phyloP scores from a whole-genome alignment of 257 asterid genomes.

The Solanum boliviense region DNA sequence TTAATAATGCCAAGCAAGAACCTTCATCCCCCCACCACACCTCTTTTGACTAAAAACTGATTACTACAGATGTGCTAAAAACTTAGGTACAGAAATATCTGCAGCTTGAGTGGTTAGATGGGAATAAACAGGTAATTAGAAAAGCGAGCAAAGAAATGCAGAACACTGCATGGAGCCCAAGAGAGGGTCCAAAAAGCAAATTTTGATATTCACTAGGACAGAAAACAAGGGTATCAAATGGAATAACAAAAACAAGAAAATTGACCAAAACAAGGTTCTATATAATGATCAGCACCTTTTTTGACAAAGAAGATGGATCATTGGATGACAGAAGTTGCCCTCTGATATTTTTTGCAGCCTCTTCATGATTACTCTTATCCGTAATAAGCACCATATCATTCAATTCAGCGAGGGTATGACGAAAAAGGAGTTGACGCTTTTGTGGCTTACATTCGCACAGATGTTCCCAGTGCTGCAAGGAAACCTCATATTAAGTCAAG shows the following conservation, averaged over 20 bases:
- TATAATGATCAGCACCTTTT: slow-evolving; percentile 42
- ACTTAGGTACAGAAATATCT: neutral
- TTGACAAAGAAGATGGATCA: slow-evolving; percentile 36
- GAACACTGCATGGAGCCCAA: neutral
- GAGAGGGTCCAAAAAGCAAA: neutral
- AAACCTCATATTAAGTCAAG: neutral
- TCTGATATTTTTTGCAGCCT: slow-evolving; percentile 21
- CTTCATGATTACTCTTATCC: slow-evolving; percentile 26
- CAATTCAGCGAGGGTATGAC: slow-evolving; percentile 78
- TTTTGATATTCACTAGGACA: neutral
- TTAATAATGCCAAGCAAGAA: neutral
- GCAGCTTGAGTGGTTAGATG: neutral
- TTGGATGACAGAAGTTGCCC: slow-evolving; percentile 24
- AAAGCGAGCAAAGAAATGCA: neutral
- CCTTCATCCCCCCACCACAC: neutral
- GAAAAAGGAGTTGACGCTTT: slow-evolving; percentile 64
- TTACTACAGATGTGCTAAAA: neutral
- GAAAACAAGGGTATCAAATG: neutral
- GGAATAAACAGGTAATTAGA: neutral
- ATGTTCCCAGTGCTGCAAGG: slow-evolving; percentile 83
- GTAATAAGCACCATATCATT: slow-evolving; percentile 41
- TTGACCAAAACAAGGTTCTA: neutral
- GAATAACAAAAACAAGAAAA: neutral
- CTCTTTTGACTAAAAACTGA: neutral
- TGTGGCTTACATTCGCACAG: slow-evolving; percentile 84